Evolutionary conservation across 73 alveolate species (phyloP).

Genomic region (Tetrahymena elliotti): DNA sequence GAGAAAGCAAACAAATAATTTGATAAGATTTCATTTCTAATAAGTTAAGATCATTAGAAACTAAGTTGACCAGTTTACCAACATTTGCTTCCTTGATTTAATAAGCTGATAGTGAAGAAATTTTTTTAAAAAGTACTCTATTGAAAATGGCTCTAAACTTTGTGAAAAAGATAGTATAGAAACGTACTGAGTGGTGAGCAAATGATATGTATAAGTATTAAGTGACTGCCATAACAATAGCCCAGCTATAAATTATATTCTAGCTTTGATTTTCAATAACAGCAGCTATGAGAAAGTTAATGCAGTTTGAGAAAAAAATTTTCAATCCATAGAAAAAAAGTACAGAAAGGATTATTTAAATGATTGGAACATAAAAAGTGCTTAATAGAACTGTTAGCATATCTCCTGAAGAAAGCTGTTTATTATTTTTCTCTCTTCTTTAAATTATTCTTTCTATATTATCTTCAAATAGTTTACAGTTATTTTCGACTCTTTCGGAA

Average conservation of each 20-base stretch:
- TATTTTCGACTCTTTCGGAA: background rate
- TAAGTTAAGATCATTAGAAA: conserved; percentile 5
- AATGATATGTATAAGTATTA: background rate
- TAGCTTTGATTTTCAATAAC: background rate
- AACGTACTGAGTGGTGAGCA: background rate
- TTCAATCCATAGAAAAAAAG: background rate
- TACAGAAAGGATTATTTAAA: background rate
- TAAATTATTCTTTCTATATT: too few species aligned
- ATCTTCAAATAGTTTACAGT: background rate
- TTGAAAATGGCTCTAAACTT: background rate
- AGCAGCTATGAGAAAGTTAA: background rate
- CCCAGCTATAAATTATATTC: background rate
- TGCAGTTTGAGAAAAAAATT: background rate
- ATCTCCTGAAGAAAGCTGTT: background rate
- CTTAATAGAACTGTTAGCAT: background rate
- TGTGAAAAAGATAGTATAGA: background rate
- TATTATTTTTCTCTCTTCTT: background rate
- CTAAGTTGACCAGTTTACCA: conserved; percentile 19
- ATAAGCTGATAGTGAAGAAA: background rate
- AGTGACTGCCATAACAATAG: background rate
- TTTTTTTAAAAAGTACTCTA: background rate
- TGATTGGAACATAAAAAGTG: background rate
- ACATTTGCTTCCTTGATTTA: background rate
- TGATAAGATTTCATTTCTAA: background rate
- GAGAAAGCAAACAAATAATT: background rate